These are phyloP conservation scores for Kluyveromyces lactis DNA, from an alignment of 805 yeast genomes.

Conservation along the genomic window DNA sequence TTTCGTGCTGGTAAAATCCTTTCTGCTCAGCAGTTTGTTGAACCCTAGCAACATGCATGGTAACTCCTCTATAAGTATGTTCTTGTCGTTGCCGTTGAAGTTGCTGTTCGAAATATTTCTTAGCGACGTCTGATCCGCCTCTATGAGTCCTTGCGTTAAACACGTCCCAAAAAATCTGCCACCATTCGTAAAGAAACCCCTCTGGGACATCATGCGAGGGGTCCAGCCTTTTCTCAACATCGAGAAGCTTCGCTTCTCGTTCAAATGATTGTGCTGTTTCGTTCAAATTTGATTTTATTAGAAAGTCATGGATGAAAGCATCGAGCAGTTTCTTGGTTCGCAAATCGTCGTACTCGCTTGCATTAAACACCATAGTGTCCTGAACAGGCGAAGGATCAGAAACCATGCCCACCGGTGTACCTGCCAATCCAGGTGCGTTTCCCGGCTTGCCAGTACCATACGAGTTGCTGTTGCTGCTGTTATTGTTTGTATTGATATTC, in stretches of 20 bases:
- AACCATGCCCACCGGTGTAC: no score
- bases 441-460: no score
- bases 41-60: constrained; percentile 37
- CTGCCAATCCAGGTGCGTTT: no score
- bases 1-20: constrained; percentile 30
- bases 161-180: constrained; percentile 94
- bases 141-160: constrained; percentile 71
- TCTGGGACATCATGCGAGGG: constrained; percentile 63
- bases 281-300: constrained; percentile 62
- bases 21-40: constrained; percentile 35
- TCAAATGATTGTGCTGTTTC: constrained; percentile 68
- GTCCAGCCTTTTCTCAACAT: constrained; percentile 13
- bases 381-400: no score
- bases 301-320: constrained; percentile 80
- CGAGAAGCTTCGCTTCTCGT: constrained; percentile 60
- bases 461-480: no score
- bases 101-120: constrained; percentile 63
- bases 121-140: constrained; percentile 55
- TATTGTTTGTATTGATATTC: no score
- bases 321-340: constrained; percentile 50
- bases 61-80: constrained; percentile 39
- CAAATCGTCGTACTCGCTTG: constrained; percentile 4
- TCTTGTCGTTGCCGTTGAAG: constrained; percentile 52
- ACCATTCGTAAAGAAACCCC: constrained; percentile 88
- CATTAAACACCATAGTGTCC: no score